A percentile compares a stretch with the other conserved stretches of the same genome.
These are phyloP conservation scores for Leccinum pachyderme DNA, from an alignment of 1,284 basidiomycete genomes.

Conservation along the genomic window DNA sequence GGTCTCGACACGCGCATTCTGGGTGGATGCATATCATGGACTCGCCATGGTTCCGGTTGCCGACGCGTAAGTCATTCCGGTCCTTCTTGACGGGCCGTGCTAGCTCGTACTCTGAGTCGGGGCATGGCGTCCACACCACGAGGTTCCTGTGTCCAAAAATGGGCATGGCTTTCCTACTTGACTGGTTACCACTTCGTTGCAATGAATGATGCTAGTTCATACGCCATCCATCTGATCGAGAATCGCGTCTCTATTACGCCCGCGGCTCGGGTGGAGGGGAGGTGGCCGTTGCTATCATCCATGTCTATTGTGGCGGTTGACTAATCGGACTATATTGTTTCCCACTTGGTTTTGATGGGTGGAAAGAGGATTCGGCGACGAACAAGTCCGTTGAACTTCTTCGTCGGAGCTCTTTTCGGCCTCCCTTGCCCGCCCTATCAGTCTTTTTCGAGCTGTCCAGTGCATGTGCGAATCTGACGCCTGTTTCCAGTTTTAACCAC, in stretches of 20 bases:
- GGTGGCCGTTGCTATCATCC: constrained; percentile 23
- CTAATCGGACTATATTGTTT: constrained; percentile 8
- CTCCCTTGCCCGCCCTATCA: neutral
- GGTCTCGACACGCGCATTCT: constrained; percentile 84
- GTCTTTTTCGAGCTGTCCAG: neutral
- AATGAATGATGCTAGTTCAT: constrained; percentile 14
- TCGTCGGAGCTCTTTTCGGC: neutral
- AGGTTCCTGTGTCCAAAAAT: constrained; percentile 14
- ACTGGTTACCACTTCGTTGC: constrained; percentile 12
- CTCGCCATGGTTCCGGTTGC: constrained; percentile 88
- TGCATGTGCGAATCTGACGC: constrained; percentile 11
- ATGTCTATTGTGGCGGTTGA: constrained; percentile 11
- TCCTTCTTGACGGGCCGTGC: neutral
- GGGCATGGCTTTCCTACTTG: constrained; percentile 5
- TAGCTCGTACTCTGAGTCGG: neutral
- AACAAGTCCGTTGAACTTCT: neutral
- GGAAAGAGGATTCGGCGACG: neutral
- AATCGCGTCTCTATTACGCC: constrained; percentile 19
- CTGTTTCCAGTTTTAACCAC: constrained; percentile 75
- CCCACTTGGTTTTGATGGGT: neutral
- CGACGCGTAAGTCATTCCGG: constrained; percentile 61
- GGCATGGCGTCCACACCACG: constrained; percentile 16
- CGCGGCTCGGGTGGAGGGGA: constrained; percentile 9
- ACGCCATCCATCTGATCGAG: constrained; percentile 16
- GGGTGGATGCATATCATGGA: constrained; percentile 83